phyloP scores from a whole-genome alignment of 768 basidiomycete species.

The Psilocybe azurescens region DNA sequence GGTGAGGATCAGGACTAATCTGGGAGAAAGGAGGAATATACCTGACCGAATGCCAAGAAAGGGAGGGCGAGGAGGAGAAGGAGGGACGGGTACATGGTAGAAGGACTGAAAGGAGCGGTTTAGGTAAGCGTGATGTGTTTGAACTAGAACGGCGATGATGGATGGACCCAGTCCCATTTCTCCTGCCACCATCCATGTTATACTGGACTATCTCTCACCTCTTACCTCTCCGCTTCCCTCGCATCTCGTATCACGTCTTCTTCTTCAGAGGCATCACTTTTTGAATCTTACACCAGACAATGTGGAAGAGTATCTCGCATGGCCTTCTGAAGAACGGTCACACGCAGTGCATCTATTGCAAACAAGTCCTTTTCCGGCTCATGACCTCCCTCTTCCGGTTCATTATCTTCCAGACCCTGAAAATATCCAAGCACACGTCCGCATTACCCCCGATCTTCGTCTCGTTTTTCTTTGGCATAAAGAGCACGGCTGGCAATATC shows the following conservation, averaged over 20 bases:
- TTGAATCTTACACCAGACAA: slow-evolving; percentile 57
- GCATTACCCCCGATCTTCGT: slow-evolving; percentile 54
- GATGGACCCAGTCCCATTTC: slow-evolving; percentile 11
- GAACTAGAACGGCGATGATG: slow-evolving; percentile 21
- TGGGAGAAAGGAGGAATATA: slow-evolving; percentile 17
- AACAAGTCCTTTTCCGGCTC: slow-evolving; percentile 17
- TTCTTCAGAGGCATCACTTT: slow-evolving; percentile 70
- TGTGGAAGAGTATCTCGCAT: slow-evolving; percentile 64
- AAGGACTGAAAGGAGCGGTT: slow-evolving; percentile 28
- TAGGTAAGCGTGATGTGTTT: slow-evolving; percentile 32
- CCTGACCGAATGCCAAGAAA: slow-evolving; percentile 50
- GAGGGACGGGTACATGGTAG: slow-evolving; percentile 36
- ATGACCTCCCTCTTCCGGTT: slow-evolving; percentile 28
- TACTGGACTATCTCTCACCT: slow-evolving; percentile 64
- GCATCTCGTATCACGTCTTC: slow-evolving; percentile 62
- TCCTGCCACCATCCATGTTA: slow-evolving; percentile 17
- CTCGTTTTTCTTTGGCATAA: slow-evolving; percentile 74
- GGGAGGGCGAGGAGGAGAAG: slow-evolving; percentile 44
- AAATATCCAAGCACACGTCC: slow-evolving; percentile 59
- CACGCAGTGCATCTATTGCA: slow-evolving; percentile 25
- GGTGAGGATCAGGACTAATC: not conserved
- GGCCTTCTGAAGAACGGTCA: slow-evolving; percentile 52
- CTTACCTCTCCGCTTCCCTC: slow-evolving; percentile 57
- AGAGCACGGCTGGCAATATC: slow-evolving; percentile 65
- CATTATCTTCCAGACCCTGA: slow-evolving; percentile 54